Conservation (phyloP, 139 green algal genomes). For the Micractinium sp. region DNA sequence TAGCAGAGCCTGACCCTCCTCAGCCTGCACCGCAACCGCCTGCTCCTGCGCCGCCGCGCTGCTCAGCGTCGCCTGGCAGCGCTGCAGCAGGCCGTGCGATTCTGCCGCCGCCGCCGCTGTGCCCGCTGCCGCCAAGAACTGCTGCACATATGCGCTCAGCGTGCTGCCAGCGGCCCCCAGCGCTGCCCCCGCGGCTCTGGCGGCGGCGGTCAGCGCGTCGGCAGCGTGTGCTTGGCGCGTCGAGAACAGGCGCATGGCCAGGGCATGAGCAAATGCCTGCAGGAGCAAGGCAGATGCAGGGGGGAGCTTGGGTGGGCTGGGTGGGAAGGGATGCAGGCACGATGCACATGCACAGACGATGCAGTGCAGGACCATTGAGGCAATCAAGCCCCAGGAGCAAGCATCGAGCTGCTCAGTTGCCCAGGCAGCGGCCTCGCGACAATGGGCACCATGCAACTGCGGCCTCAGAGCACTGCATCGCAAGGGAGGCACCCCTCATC, state of each 20-base stretch:
- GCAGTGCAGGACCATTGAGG: too few relatives aligned
- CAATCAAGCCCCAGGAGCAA: too few relatives aligned
- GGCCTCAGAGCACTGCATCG: too few relatives aligned
- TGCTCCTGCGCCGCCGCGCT: slow-evolving; percentile 31
- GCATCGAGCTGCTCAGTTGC: too few relatives aligned
- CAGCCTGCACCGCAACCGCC: slow-evolving; percentile 3
- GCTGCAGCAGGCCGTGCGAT: slow-evolving; percentile 2
- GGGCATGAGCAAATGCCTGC: slow-evolving; percentile 59
- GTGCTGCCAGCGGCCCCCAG: background rate
- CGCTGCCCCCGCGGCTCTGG: slow-evolving; percentile 28
- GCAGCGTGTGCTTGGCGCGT: slow-evolving; percentile 27
- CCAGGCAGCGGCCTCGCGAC: too few relatives aligned
- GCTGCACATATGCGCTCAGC: slow-evolving; percentile 7
- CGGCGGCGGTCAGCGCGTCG: slow-evolving; percentile 8
- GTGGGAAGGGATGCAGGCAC: background rate
- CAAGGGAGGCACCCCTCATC: too few relatives aligned
- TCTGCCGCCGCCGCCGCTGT: background rate
- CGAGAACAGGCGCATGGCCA: slow-evolving; percentile 64
- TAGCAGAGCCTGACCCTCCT: background rate
- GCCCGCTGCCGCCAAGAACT: slow-evolving; percentile 7
- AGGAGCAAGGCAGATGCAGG: background rate
- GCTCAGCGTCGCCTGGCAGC: slow-evolving; percentile 13
- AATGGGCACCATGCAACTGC: too few relatives aligned
- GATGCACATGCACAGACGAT: background rate
- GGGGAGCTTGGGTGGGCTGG: background rate